Evolutionary conservation across 176 grass and related monocot species (phyloP).

Genomic region (Oryza australiensis): DNA sequence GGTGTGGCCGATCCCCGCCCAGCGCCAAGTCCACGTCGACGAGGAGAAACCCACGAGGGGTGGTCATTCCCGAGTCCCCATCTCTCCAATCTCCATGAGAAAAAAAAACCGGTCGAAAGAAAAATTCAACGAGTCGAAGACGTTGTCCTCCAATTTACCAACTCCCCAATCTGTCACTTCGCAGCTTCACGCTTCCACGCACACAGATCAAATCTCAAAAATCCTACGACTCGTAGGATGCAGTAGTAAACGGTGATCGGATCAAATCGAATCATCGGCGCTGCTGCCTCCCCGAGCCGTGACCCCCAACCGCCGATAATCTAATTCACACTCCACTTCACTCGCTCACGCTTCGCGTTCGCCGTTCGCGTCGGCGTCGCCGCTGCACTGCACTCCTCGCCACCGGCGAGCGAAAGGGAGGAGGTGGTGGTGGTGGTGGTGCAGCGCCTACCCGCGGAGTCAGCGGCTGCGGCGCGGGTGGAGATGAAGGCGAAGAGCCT

Average conservation of each 20-base stretch:
- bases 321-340: conserved; percentile 42
- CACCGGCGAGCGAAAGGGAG: background rate
- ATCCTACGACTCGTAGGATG: conserved; percentile 12
- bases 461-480: background rate
- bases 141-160: conserved; percentile 19
- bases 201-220: conserved; percentile 37
- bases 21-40: background rate
- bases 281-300: background rate
- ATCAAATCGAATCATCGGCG: conserved; percentile 15
- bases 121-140: conserved; percentile 6
- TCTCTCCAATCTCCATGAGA: conserved; percentile 11
- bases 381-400: background rate
- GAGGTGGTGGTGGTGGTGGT: background rate
- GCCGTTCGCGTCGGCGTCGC: background rate
- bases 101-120: background rate
- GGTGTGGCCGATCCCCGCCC: background rate
- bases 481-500: conserved; percentile 83
- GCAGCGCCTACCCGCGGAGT: no score
- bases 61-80: conserved; percentile 7
- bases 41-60: background rate
- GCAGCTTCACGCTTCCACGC: conserved; percentile 21
- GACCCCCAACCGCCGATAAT: conserved; percentile 23
- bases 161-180: background rate
- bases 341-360: conserved; percentile 23
- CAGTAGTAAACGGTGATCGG: conserved; percentile 27